Base-by-base conservation (phyloP, 2,329 filamentous ascomycete genomes). In the Dendryphion nanum region DNA sequence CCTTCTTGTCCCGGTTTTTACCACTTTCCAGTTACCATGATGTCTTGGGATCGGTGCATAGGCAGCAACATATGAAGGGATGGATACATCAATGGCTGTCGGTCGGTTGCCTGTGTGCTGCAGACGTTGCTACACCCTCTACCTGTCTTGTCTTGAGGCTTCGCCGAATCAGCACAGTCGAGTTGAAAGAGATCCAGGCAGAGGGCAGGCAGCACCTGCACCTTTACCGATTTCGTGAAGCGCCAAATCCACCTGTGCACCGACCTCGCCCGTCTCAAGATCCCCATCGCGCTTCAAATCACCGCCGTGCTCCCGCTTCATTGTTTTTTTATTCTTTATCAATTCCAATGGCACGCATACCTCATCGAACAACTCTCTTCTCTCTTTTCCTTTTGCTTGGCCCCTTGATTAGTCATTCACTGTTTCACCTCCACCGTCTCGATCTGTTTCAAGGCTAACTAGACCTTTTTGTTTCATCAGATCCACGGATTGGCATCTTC, bases 401-500 rank as follows among this genome's bases (percentile, higher is more conserved):
- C n/a, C n/a, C n/a, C n/a, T n/a, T n/a, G n/a, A n/a, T n/a, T n/a
- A n/a, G n/a, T n/a, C n/a, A n/a, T n/a, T n/a, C n/a, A n/a, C n/a
- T n/a, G n/a, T n/a, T n/a, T n/a, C 19, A 39, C 24, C 37, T 35
- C 28, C 33, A 28, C 31, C 20, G 16, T 35, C 30, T 18, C 23
- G 8, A 26, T n/a, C 46, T 54, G 50, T 55, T 51, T 53, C 50
- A 51, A 50, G 38, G 61, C 62, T 66, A 63, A 66, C 51, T 41
- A 26, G 23, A 10, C 10, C 23, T n/a, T 26, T n/a, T 47, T 50
- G 47, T 59, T 35, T 45, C 40, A 45, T 50, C 55, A 72, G 69
- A 57, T 59, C 63, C 44, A 59, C 64, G 47, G 70, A 73, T 52
- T 74, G 71, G 70, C 69, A 65, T 50, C 68, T 75, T 47, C 72